A percentile compares a stretch with the other conserved stretches of the same genome.
phyloP scores from a whole-genome alignment of 1,284 basidiomycete genomes.

The Cutaneotrichosporon sp. region DNA sequence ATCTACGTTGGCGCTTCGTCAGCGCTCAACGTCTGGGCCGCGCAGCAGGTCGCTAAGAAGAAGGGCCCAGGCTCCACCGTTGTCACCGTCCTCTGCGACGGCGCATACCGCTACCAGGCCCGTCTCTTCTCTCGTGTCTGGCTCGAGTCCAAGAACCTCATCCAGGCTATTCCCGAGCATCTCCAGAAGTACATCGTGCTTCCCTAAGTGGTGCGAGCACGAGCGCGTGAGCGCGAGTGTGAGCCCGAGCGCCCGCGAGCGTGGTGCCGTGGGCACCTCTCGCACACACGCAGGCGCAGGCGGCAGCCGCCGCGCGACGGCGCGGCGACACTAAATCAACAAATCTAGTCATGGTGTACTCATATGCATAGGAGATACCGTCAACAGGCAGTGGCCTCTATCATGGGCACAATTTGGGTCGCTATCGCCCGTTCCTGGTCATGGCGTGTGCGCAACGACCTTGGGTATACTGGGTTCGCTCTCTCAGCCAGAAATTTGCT shows the following conservation, averaged over 20 bases:
- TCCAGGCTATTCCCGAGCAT: conserved; percentile 72
- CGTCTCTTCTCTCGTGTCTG: conserved; percentile 92
- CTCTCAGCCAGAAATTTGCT: neutral
- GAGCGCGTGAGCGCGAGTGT: too few relatives aligned
- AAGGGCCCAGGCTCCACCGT: conserved; percentile 74
- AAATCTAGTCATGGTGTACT: conserved; percentile 1
- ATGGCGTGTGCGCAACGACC: too few relatives aligned
- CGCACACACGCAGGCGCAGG: too few relatives aligned
- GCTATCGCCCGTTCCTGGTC: too few relatives aligned
- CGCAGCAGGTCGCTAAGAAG: conserved; percentile 76
- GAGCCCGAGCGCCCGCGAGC: too few relatives aligned
- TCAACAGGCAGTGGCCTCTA: neutral
- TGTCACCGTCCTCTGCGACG: conserved; percentile 60
- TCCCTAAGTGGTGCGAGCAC: conserved; percentile 41
- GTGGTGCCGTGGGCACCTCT: too few relatives aligned
- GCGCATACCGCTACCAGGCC: conserved; percentile 66
- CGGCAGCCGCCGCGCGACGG: too few relatives aligned
- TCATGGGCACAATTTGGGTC: too few relatives aligned
- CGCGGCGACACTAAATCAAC: neutral
- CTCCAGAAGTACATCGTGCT: conserved; percentile 83
- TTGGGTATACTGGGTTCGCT: too few relatives aligned
- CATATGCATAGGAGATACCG: neutral
- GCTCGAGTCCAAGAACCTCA: conserved; percentile 77
- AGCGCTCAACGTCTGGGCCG: conserved; percentile 92
- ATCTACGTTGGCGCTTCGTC: conserved; percentile 95